Percentiles rank a stretch among this genome's conserved stretches.
Evolutionary conservation across 1,284 basidiomycete genomes (phyloP).

Genomic region (Trametes versicolor): DNA sequence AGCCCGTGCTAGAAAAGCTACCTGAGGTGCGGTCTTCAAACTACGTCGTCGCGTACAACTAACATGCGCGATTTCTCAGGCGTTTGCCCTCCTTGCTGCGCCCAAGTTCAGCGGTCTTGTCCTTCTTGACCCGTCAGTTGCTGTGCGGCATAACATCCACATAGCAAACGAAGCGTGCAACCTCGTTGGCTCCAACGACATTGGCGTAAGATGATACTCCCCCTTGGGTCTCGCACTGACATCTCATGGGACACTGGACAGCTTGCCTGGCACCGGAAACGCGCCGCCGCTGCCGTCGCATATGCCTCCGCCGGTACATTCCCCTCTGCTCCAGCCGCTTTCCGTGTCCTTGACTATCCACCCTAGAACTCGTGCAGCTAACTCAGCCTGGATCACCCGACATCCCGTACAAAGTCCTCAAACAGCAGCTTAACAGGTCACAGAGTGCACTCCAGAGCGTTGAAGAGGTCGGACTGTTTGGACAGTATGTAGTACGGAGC

Average conservation of each 20-base stretch:
- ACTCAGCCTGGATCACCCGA: conserved; percentile 59
- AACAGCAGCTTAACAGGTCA: conserved; percentile 57
- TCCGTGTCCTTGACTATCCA: conserved; percentile 15
- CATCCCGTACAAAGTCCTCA: conserved; percentile 72
- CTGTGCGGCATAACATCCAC: conserved; percentile 62
- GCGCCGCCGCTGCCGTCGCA: conserved; percentile 67
- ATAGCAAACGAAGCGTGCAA: conserved; percentile 78
- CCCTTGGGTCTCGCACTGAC: conserved; percentile 1
- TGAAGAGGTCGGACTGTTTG: conserved; percentile 62
- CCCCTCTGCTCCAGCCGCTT: not conserved
- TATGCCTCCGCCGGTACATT: conserved; percentile 71
- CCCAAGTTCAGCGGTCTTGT: conserved; percentile 54
- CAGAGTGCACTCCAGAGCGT: conserved; percentile 49
- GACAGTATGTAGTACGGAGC: conserved; percentile 69
- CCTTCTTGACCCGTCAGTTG: conserved; percentile 66
- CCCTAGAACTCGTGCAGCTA: conserved; percentile 78
- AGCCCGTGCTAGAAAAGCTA: conserved; percentile 66
- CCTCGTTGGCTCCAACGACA: conserved; percentile 57
- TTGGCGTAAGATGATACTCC: conserved; percentile 57
- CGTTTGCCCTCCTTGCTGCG: conserved; percentile 69
- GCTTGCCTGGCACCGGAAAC: conserved; percentile 74
- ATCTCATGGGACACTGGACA: conserved; percentile 38
- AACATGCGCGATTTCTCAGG: conserved; percentile 48
- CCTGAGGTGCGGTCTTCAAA: conserved; percentile 62
- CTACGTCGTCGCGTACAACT: not conserved